Evolutionary conservation across 805 yeast species (phyloP), one percentile per base, ranked within the genome.

Genomic region (Hanseniaspora nectarophila): DNA sequence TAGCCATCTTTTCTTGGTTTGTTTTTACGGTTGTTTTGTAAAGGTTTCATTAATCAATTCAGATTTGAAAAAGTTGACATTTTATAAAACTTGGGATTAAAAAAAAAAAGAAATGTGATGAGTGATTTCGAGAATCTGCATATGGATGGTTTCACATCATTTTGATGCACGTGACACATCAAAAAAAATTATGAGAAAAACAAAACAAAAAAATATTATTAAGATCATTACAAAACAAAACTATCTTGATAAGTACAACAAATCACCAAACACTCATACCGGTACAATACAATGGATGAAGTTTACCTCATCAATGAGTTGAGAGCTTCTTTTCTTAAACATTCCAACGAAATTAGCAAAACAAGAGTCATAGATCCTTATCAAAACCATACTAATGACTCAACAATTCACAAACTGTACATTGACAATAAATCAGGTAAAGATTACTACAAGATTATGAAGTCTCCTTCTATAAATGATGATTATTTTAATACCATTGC

Each of bases 381-480:
- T 18, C 43, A 40, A 33, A 6, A 35, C 12, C 15, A 43, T n/a
- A 37, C 16, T 5, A 21, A 51, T 31, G 46, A 45, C 13, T 28
- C 26, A 15, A 24, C 15, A 9, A 28, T 52, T 15, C 48, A 43
- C 13, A 40, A 29, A 4, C 20, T 52, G 3, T 52, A 45, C 32
- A 34, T 40, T 16, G 54, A 52, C 29, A 9, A 28, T n/a, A 29
- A 24, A 10, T 39, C 35, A 10, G 51, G 51, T 5, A 40, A 38
- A 23, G 44, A 52, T 31, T 52, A 45, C 13, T 33, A 42, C 12
- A 21, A 45, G 16, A 8, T 26, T n/a, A 21, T 52, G 2, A 52
- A 46, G 21, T 52, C 54, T 0, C 54, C 54, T 12, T 34, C 46
- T 10, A 46, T 52, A 10, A 45, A 52, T 20, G 54, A 52, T 16